phyloP scores from a whole-genome alignment of 306 rosid genomes.

The Fragaria iinumae region DNA sequence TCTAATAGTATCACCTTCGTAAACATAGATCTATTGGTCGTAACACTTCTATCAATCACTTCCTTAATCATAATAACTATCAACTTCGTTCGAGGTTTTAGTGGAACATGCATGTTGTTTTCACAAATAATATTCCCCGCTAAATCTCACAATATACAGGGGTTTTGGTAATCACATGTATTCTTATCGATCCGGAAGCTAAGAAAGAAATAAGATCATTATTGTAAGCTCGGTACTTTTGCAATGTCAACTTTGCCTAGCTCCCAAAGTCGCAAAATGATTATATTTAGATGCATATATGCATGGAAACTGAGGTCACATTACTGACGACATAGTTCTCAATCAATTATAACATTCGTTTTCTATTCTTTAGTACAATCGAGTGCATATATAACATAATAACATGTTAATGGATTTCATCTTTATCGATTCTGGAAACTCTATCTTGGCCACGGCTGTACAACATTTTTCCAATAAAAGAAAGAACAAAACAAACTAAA shows the following conservation, averaged over 20 bases:
- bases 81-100: conserved; percentile 7
- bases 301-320: neutral
- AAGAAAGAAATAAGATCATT: neutral
- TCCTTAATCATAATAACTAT: neutral
- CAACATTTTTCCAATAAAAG: neutral
- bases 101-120: conserved; percentile 3
- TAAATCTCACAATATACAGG: neutral
- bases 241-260: neutral
- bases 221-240: neutral
- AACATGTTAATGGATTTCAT: neutral
- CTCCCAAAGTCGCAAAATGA: neutral
- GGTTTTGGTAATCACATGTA: neutral
- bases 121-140: conserved; percentile 14
- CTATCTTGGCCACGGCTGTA: neutral
- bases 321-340: conserved; percentile 2
- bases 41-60: neutral
- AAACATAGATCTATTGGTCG: neutral
- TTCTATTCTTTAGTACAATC: neutral
- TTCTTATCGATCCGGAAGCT: conserved; percentile 4
- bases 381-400: neutral
- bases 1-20: too few relatives aligned
- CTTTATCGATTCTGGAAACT: neutral
- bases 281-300: neutral
- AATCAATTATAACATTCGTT: neutral
- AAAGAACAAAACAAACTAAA: neutral